Base-by-base conservation (phyloP, 805 yeast species). In the Starmerella kuoi region DNA sequence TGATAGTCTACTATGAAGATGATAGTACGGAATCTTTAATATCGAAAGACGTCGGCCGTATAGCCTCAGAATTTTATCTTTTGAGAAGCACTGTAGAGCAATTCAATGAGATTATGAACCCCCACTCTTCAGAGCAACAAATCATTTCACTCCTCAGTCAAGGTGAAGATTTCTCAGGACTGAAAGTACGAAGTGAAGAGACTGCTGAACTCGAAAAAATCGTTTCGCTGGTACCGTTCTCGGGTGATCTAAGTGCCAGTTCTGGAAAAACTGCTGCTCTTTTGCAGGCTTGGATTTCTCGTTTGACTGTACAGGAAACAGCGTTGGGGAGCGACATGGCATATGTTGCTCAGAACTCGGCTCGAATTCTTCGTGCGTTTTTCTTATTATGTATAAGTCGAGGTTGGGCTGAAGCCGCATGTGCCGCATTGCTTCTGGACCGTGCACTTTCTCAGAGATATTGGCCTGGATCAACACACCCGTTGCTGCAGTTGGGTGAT, bases 311-410 rank as follows among this genome's bases (percentile, higher is more conserved):
- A 28, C 74, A 70, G 44, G 95, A 85, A 44, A 76, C 95, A 3
- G 80, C 98, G 0, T 65, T 91, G 45, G 66, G 74, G 2, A 84
- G 96, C 0, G 98, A 91, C 60, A 70, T 83, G 37, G 81, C 84
- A 48, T 91, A 91, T 58, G 94, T 91, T 43, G 96, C 97, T 1
- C 98, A 91, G 55, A 91, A 91, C 55, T 73, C 96, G 3, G 85
- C 88, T 1, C 77, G 99, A 66, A 88, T 91, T 26, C 76, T 94
- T 51, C 73, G 97, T 21, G 95, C 98, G 0, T 66, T 93, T 37
- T 86, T 91, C 53, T 63, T 87, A 48, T 76, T 91, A 47, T 93
- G 94, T 28, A 65, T 91, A 27, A 82, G 84, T 55, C 68, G 98
- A 51, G 68, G 93, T 44, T 91, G 99, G 99, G 95, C 97, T 1